phyloP scores from a whole-genome alignment of 352 stramenopile genomes.

The Globisporangium emineosum region DNA sequence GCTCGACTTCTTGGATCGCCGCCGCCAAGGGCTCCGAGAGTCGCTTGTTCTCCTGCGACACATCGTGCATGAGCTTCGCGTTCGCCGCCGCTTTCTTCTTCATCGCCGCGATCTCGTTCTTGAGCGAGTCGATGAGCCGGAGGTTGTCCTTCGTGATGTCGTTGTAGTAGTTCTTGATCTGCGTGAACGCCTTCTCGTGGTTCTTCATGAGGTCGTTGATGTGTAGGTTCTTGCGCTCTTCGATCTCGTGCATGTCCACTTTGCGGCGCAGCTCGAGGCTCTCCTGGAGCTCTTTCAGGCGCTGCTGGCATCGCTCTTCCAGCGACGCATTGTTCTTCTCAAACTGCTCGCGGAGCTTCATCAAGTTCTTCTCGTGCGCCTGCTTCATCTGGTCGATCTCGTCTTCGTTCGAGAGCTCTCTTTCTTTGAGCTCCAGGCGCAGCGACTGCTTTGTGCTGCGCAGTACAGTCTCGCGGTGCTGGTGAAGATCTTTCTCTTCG shows the following conservation, averaged over 20 bases:
- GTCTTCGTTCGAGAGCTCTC: constrained; percentile 83
- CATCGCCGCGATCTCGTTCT: constrained; percentile 92
- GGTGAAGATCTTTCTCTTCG: constrained; percentile 72
- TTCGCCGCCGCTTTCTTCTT: constrained; percentile 90
- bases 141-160: constrained; percentile 94
- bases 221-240: constrained; percentile 94
- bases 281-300: constrained; percentile 68
- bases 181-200: constrained; percentile 90
- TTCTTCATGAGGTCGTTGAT: constrained; percentile 95
- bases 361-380: constrained; percentile 91
- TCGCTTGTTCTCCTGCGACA: constrained; percentile 91
- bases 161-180: constrained; percentile 97
- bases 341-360: constrained; percentile 89
- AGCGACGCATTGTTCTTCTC: constrained; percentile 83
- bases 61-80: constrained; percentile 92
- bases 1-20: constrained; percentile 87
- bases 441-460: constrained; percentile 71
- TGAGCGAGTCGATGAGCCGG: constrained; percentile 90
- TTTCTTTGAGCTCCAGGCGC: constrained; percentile 81
- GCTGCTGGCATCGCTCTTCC: constrained; percentile 61
- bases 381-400: constrained; percentile 90
- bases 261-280: constrained; percentile 91
- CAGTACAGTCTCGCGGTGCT: constrained; percentile 60
- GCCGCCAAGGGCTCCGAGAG: constrained; percentile 85
- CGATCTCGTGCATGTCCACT: constrained; percentile 92